Conservation (phyloP, 2,329 filamentous ascomycete species). For the Ophiostoma piceae region DNA sequence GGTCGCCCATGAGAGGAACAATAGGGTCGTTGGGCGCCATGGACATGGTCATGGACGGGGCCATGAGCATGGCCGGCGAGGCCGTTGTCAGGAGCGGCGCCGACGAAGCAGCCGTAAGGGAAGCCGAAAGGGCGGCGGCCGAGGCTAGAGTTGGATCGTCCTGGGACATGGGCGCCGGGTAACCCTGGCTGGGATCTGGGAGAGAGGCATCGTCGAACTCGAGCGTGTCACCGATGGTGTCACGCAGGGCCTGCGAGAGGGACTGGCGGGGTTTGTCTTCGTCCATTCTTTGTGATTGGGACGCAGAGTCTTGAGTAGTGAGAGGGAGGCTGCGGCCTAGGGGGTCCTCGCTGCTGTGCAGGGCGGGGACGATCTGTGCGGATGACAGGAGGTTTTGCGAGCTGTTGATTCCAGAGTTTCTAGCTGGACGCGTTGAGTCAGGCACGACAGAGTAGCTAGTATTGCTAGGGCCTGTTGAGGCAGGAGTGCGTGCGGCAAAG, state of each 20-base stretch:
- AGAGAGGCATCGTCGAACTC: background rate
- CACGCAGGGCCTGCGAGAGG: background rate
- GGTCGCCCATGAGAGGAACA: background rate
- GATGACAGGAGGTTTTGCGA: background rate
- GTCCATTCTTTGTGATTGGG: background rate
- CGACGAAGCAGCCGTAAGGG: background rate
- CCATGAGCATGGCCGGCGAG: background rate
- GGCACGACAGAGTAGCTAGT: constrained; percentile 21
- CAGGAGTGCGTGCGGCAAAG: background rate
- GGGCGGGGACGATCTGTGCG: background rate
- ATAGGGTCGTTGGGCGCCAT: background rate
- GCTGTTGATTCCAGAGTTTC: background rate
- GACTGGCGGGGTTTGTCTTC: background rate
- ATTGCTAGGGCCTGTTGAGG: background rate
- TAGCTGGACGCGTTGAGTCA: constrained; percentile 22
- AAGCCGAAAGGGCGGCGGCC: background rate
- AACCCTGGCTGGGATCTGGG: background rate
- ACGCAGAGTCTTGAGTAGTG: background rate
- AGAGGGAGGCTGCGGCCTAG: background rate
- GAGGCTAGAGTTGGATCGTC: background rate
- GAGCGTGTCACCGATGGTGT: background rate
- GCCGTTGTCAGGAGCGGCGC: background rate
- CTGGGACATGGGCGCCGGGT: background rate
- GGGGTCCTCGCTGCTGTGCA: constrained; percentile 14
- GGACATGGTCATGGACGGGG: background rate